Evolutionary conservation across 805 yeast species (phyloP), one percentile per base, ranked within the genome.

Genomic region (Zygoascus biomembranicola): DNA sequence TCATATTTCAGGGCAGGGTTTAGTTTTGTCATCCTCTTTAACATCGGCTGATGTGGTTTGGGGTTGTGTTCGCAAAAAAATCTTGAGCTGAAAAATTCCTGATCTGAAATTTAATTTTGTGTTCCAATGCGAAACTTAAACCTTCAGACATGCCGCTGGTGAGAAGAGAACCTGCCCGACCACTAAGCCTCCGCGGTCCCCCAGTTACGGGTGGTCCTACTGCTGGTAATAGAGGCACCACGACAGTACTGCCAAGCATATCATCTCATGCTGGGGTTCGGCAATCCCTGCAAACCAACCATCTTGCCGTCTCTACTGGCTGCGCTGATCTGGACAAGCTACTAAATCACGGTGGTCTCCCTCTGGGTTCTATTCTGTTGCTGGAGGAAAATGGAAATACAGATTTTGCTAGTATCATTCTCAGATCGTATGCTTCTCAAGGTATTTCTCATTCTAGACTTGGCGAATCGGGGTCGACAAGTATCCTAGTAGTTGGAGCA

Each of bases 371-470:
- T 10, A 76, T 86, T 5, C 64, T 90, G 41, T 66, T 90, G 13
- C 65, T 92, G 4, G 92, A 88, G 66, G 98, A 92, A 65, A 77
- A 80, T 14, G 94, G 95, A 0, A 84, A 92, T 6, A 92, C 98
- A 0, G 97, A 92, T 63, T 92, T 89, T 64, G 76, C 86, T 6
- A 77, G 89, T 5, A 82, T 87, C 10, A 59, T 92, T 39, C 66
- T 82, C 28, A 81, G 90, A 58, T 71, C 80, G 2, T 87, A 83
- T 71, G 82, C 87, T 0, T 76, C 95, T 1, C 95, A 87, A 67
- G 95, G 96, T 13, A 68, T 84, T 35, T 67, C 80, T 0, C 92
- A 86, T 56, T 82, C 77, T 61, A 71, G 90, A 59, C 52, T 20
- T 32, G 47, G n/a, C 28, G 61, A 10, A 8, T 32, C 32, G 55